Conservation (phyloP, 2,329 filamentous ascomycete genomes). For the Xylaria sp. region DNA sequence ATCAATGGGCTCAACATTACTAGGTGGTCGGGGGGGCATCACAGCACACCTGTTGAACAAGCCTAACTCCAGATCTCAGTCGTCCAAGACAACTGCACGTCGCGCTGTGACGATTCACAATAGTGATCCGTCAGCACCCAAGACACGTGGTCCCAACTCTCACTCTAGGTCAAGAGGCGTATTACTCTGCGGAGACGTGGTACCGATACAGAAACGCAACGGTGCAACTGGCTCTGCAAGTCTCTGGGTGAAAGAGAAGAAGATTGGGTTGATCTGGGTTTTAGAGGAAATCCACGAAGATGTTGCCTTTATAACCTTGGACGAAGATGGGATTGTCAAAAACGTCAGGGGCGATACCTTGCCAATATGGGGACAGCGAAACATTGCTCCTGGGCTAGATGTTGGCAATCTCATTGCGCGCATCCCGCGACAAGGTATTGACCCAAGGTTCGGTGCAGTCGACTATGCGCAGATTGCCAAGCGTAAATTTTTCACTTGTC, state of each 20-base stretch:
- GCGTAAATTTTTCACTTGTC: slow-evolving; percentile 85
- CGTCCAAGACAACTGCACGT: slow-evolving; percentile 65
- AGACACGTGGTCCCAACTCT: slow-evolving; percentile 70
- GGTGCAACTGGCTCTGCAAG: slow-evolving; percentile 92
- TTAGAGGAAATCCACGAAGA: slow-evolving; percentile 98
- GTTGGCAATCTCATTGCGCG: slow-evolving; percentile 83
- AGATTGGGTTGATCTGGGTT: slow-evolving; percentile 94
- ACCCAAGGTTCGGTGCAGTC: slow-evolving; percentile 75
- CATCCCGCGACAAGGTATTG: slow-evolving; percentile 80
- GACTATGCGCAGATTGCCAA: slow-evolving; percentile 81
- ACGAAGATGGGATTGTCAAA: slow-evolving; percentile 79
- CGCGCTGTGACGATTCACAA: slow-evolving; percentile 74
- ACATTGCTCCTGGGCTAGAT: slow-evolving; percentile 74
- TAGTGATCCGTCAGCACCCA: slow-evolving; percentile 65
- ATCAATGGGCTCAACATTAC: slow-evolving; percentile 61
- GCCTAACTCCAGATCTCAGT: slow-evolving; percentile 70
- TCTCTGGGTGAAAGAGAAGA: slow-evolving; percentile 98
- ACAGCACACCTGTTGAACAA: slow-evolving; percentile 91
- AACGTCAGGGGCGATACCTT: slow-evolving; percentile 79
- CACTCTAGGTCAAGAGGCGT: slow-evolving; percentile 86
- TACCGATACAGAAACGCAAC: slow-evolving; percentile 96
- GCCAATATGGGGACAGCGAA: slow-evolving; percentile 84
- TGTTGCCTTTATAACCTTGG: slow-evolving; percentile 79
- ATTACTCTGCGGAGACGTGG: slow-evolving; percentile 94
- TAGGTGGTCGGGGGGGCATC: slow-evolving; percentile 79